phyloP scores from a whole-genome alignment of 169 alveolate species.

The Plasmodium yoelii region DNA sequence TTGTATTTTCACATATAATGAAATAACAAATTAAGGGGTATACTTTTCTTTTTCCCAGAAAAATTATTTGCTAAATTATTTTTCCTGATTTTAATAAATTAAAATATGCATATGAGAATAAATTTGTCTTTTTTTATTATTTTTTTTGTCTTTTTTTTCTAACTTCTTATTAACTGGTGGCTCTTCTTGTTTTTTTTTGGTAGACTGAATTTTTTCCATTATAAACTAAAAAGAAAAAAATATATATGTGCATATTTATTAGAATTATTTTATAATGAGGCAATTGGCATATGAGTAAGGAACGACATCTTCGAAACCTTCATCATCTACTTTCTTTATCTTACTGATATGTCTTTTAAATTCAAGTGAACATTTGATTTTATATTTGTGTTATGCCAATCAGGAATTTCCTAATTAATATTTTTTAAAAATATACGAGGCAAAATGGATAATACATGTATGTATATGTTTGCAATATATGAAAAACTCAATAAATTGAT shows the following conservation, averaged over 20 bases:
- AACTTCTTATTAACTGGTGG: not conserved
- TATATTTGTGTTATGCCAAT: constrained; percentile 29
- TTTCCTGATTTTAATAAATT: constrained; percentile 29
- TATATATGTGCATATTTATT: not conserved
- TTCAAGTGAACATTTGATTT: constrained; percentile 57
- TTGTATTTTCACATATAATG: not conserved
- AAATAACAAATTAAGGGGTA: not conserved
- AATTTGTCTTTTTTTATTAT: constrained; percentile 3
- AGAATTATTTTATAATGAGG: not conserved
- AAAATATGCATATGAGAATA: not conserved
- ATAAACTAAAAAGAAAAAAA: constrained; percentile 10
- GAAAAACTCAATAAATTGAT: not conserved
- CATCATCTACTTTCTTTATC: too few species aligned
- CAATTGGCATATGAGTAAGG: not conserved
- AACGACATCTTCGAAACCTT: not conserved
- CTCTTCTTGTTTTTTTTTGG: constrained; percentile 30
- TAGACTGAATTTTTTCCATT: constrained; percentile 44
- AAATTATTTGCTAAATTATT: not conserved
- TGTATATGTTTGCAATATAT: not conserved
- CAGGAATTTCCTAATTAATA: constrained; percentile 16
- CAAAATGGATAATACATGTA: not conserved
- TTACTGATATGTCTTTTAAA: constrained; percentile 48
- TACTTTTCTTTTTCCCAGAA: constrained; percentile 21
- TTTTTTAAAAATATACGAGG: not conserved
- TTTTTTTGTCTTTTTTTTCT: constrained; percentile 3